Percentiles rank a stretch among this genome's conserved stretches.
Conservation (phyloP, 2,329 filamentous ascomycete species). For the Pseudocercospora fijiensis region DNA sequence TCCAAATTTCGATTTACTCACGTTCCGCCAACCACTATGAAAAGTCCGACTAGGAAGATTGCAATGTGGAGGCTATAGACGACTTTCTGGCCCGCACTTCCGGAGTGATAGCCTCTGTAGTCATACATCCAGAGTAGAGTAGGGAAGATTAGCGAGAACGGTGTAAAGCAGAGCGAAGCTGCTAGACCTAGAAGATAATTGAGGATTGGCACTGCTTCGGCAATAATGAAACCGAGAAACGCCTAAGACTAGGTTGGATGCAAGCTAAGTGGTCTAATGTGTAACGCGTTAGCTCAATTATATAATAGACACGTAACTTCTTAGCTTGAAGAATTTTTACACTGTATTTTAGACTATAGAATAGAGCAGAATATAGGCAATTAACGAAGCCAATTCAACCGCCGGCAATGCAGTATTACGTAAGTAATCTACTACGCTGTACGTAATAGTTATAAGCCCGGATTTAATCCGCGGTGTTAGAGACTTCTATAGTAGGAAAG, state of each 20-base stretch:
- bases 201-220: constrained; percentile 56
- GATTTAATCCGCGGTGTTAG: too few relatives aligned
- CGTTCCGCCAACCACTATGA: constrained; percentile 49
- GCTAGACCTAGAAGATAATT: constrained; percentile 52
- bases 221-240: constrained; percentile 50
- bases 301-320: too few relatives aligned
- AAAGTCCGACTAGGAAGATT: constrained; percentile 46
- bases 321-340: too few relatives aligned
- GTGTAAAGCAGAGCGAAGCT: constrained; percentile 52
- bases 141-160: constrained; percentile 49
- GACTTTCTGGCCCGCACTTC: constrained; percentile 36
- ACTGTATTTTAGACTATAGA: too few relatives aligned
- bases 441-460: too few relatives aligned
- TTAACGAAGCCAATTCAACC: too few relatives aligned
- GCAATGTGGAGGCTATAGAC: constrained; percentile 43
- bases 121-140: constrained; percentile 54
- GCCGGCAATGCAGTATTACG: too few relatives aligned
- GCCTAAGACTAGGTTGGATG: constrained; percentile 44
- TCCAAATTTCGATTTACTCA: constrained; percentile 6
- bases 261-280: constrained; percentile 54
- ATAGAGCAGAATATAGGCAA: too few relatives aligned
- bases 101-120: constrained; percentile 44
- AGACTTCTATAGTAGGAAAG: too few relatives aligned
- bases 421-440: too few relatives aligned
- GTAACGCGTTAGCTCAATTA: too few relatives aligned